Percentiles rank a stretch among this genome's conserved stretches.
phyloP scores from a whole-genome alignment of 2,329 filamentous ascomycete species.

The Atkinsonella hypoxylon region DNA sequence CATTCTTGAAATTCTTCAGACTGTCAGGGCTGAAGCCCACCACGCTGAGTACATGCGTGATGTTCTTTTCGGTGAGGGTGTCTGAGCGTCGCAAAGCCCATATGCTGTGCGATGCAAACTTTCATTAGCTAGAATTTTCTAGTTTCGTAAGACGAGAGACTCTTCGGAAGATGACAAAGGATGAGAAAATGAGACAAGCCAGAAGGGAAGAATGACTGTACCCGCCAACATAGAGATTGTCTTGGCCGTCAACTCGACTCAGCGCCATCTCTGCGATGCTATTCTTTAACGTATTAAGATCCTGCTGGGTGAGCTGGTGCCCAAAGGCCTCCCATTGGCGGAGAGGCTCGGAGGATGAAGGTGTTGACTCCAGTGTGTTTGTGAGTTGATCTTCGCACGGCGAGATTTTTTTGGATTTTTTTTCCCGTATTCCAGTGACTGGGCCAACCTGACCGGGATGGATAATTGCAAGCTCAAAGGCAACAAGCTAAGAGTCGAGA shows the following conservation, averaged over 20 bases:
- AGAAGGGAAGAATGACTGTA: conserved; percentile 12
- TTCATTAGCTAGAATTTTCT: conserved; percentile 1
- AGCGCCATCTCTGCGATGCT: conserved; percentile 28
- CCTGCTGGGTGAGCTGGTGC: conserved; percentile 6
- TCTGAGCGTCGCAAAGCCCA: conserved; percentile 65
- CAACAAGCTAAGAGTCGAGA: too few species aligned
- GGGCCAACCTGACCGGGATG: too few species aligned
- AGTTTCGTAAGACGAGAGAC: conserved; percentile 3
- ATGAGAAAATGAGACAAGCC: neutral
- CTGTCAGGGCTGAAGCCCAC: conserved; percentile 39
- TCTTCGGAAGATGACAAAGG: too few species aligned
- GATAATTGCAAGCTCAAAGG: too few species aligned
- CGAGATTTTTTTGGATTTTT: too few species aligned
- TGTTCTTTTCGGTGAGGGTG: conserved; percentile 56
- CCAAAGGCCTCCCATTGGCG: conserved; percentile 8
- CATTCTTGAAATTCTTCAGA: conserved; percentile 34
- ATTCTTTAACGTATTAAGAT: conserved; percentile 1
- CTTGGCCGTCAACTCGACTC: conserved; percentile 28
- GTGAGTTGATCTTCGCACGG: neutral
- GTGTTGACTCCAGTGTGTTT: neutral
- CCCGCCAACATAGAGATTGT: conserved; percentile 29
- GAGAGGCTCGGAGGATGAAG: neutral
- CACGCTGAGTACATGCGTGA: conserved; percentile 87
- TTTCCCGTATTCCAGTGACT: too few species aligned
- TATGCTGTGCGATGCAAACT: conserved; percentile 40